These are phyloP conservation scores for Pythium pyrilobum DNA, from an alignment of 352 stramenopile species.

Conservation along the genomic window DNA sequence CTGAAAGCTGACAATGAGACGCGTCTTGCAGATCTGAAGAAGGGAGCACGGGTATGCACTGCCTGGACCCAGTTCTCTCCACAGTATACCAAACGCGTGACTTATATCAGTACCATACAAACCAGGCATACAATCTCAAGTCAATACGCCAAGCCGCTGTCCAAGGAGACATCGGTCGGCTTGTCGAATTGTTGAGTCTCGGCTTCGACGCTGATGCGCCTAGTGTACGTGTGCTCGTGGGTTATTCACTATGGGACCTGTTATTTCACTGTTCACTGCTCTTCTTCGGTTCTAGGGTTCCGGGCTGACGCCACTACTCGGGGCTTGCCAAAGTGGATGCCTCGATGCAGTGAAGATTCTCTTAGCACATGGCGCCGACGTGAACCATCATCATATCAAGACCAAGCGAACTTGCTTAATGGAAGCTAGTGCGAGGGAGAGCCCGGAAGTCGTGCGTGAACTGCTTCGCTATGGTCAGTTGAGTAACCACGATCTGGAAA, in stretches of 20 bases:
- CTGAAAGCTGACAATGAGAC: conserved; percentile 11
- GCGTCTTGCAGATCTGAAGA: background rate
- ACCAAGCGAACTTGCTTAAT: conserved; percentile 55
- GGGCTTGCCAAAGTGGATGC: conserved; percentile 44
- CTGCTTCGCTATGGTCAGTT: conserved; percentile 52
- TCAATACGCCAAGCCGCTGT: conserved; percentile 66
- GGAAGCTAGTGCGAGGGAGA: conserved; percentile 44
- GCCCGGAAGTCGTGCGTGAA: conserved; percentile 34
- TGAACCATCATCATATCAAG: conserved; percentile 50
- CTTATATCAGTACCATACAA: background rate
- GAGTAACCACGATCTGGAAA: background rate
- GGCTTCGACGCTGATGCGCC: conserved; percentile 54
- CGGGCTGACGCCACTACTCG: conserved; percentile 59
- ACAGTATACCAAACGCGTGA: background rate
- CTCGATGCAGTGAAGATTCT: conserved; percentile 42
- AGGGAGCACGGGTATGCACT: conserved; percentile 1
- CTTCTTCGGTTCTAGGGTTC: conserved; percentile 38
- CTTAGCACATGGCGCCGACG: conserved; percentile 33
- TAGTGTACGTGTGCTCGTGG: conserved; percentile 46
- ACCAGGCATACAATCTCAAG: conserved; percentile 57
- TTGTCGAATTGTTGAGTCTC: conserved; percentile 38
- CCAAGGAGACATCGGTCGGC: conserved; percentile 39
- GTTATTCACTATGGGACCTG: no score
- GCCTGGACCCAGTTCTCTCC: background rate
- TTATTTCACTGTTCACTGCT: background rate